A percentile compares a stretch with the other conserved stretches of the same genome.
These are phyloP conservation scores for Karstenula rhodostoma DNA, from an alignment of 2,329 filamentous ascomycete species.

Conservation along the genomic window DNA sequence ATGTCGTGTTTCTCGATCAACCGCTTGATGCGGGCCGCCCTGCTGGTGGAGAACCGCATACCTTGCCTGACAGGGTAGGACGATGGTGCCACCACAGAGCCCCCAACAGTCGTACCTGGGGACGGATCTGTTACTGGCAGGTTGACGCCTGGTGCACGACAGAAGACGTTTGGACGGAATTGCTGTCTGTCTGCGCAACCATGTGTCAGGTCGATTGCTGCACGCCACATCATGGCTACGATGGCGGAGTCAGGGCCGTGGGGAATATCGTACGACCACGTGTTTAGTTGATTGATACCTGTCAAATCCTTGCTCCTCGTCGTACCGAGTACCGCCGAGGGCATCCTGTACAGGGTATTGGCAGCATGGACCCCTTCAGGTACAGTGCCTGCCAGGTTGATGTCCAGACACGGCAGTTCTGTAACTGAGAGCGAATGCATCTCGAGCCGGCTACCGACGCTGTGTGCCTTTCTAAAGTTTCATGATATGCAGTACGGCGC, in stretches of 20 bases:
- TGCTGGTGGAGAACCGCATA: constrained; percentile 4
- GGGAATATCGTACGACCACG: constrained; percentile 9
- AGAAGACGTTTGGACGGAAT: constrained; percentile 24
- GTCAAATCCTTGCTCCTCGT: not conserved
- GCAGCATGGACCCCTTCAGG: not conserved
- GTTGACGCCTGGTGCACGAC: constrained; percentile 35
- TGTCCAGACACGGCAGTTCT: constrained; percentile 25
- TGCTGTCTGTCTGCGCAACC: constrained; percentile 29
- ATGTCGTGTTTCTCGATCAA: constrained; percentile 10
- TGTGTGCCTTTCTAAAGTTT: constrained; percentile 31
- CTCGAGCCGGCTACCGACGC: constrained; percentile 26
- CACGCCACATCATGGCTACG: constrained; percentile 34
- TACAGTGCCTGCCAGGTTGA: constrained; percentile 24
- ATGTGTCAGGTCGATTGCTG: constrained; percentile 30
- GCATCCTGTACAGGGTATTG: not conserved
- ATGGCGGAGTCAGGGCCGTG: constrained; percentile 24
- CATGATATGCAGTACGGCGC: constrained; percentile 31
- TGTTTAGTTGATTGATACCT: not conserved
- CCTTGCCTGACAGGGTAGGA: constrained; percentile 18
- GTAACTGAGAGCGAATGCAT: constrained; percentile 19
- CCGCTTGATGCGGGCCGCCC: constrained; percentile 5
- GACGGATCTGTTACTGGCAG: constrained; percentile 32
- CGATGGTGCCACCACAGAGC: constrained; percentile 33
- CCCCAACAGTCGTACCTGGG: constrained; percentile 43
- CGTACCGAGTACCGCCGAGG: not conserved